Evolutionary conservation across 2,329 filamentous ascomycete genomes (phyloP).

Genomic region (Phialocephala sp.): DNA sequence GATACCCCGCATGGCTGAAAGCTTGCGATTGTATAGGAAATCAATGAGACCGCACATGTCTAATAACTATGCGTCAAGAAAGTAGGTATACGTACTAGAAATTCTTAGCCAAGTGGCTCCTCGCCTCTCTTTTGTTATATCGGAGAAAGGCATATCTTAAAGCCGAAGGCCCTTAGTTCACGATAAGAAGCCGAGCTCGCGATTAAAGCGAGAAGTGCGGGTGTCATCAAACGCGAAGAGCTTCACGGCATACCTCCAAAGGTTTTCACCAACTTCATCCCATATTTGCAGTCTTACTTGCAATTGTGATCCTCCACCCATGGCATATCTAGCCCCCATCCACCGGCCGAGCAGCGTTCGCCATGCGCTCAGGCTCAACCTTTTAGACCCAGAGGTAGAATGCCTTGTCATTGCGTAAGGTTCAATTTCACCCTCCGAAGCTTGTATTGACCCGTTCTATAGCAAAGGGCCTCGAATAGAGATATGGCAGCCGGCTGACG

Average conservation of each 20-base stretch:
- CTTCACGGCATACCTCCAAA: not conserved
- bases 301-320: constrained; percentile 46
- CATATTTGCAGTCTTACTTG: not conserved
- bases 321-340: constrained; percentile 95
- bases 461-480: constrained; percentile 88
- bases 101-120: not conserved
- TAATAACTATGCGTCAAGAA: too few species aligned
- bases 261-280: not conserved
- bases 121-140: not conserved
- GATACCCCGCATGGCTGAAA: constrained; percentile 38
- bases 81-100: not conserved
- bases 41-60: not conserved
- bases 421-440: constrained; percentile 14
- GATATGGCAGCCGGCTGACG: constrained; percentile 73
- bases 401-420: constrained; percentile 87
- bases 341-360: constrained; percentile 90
- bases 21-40: constrained; percentile 20
- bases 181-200: constrained; percentile 5
- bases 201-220: not conserved
- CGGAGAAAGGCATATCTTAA: constrained; percentile 4
- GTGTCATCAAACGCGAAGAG: constrained; percentile 5
- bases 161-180: not conserved
- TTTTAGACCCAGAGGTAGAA: constrained; percentile 76
- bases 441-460: constrained; percentile 24
- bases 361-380: constrained; percentile 81